These are phyloP conservation scores for Cercospora zeae-maydis DNA, from an alignment of 2,329 filamentous ascomycete genomes.

Conservation along the genomic window DNA sequence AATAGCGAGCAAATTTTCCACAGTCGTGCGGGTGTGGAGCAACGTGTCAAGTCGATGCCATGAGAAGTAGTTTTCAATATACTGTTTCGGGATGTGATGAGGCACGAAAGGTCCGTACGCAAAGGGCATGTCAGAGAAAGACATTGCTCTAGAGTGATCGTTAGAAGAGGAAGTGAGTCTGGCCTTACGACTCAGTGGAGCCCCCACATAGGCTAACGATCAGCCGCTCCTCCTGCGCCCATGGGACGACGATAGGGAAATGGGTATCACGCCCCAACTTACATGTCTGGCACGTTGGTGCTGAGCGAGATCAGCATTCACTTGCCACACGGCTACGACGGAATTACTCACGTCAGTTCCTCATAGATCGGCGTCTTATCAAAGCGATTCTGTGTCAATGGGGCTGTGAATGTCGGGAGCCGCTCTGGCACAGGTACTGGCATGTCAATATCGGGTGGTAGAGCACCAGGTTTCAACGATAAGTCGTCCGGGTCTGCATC, in stretches of 20 bases:
- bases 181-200: too few species aligned
- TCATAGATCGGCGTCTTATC: constrained; percentile 51
- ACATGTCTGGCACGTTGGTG: constrained; percentile 55
- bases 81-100: constrained; percentile 54
- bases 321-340: background rate
- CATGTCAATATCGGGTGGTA: constrained; percentile 48
- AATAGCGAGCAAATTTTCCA: constrained; percentile 48
- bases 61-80: constrained; percentile 56
- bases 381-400: constrained; percentile 47
- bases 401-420: constrained; percentile 43
- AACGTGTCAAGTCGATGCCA: constrained; percentile 47
- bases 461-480: constrained; percentile 42
- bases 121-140: constrained; percentile 53
- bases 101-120: constrained; percentile 56
- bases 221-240: background rate
- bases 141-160: constrained; percentile 44
- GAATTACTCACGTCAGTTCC: constrained; percentile 40
- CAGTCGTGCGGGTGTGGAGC: constrained; percentile 51
- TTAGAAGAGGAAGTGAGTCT: background rate
- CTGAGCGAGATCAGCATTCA: background rate
- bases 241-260: background rate
- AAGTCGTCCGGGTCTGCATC: constrained; percentile 43
- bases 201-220: background rate
- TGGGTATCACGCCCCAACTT: background rate
- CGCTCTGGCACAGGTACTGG: constrained; percentile 44